phyloP scores from a whole-genome alignment of 306 rosid genomes.

The Aeschynomene evenia region DNA sequence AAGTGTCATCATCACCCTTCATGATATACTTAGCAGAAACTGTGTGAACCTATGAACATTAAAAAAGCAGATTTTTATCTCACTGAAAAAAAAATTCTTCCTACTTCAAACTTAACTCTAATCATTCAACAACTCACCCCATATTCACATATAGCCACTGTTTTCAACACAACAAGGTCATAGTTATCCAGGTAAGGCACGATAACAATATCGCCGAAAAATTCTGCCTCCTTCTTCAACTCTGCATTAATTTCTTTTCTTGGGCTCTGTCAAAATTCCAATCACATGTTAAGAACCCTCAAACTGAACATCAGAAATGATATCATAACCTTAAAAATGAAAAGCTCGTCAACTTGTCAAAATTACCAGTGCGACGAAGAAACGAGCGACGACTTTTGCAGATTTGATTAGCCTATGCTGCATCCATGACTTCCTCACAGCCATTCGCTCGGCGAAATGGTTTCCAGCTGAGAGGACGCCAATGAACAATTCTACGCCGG shows the following conservation, averaged over 20 bases:
- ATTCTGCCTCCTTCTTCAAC: slow-evolving; percentile 84
- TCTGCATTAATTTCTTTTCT: slow-evolving; percentile 71
- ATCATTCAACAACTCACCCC: slow-evolving; percentile 65
- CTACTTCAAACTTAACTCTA: not conserved
- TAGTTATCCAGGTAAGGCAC: slow-evolving; percentile 91
- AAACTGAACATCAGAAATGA: not conserved
- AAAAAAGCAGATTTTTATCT: not conserved
- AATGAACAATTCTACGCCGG: slow-evolving; percentile 59
- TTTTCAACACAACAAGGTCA: slow-evolving; percentile 87
- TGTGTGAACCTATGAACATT: slow-evolving; percentile 56
- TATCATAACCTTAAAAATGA: slow-evolving; percentile 6
- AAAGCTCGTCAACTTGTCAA: not conserved
- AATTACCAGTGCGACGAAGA: slow-evolving; percentile 82
- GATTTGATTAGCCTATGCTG: slow-evolving; percentile 71
- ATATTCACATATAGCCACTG: slow-evolving; percentile 85
- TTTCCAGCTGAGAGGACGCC: slow-evolving; percentile 93
- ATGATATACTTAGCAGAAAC: slow-evolving; percentile 71
- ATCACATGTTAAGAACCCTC: slow-evolving; percentile 29
- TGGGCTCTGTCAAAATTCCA: slow-evolving; percentile 53
- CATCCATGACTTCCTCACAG: slow-evolving; percentile 93
- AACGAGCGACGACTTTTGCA: slow-evolving; percentile 65
- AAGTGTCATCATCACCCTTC: slow-evolving; percentile 96
- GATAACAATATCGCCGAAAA: slow-evolving; percentile 81
- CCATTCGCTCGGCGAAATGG: slow-evolving; percentile 94
- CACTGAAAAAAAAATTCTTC: not conserved